phyloP scores from a whole-genome alignment of 1,139 yeast genomes.

The Saccharomyces hybrid region DNA sequence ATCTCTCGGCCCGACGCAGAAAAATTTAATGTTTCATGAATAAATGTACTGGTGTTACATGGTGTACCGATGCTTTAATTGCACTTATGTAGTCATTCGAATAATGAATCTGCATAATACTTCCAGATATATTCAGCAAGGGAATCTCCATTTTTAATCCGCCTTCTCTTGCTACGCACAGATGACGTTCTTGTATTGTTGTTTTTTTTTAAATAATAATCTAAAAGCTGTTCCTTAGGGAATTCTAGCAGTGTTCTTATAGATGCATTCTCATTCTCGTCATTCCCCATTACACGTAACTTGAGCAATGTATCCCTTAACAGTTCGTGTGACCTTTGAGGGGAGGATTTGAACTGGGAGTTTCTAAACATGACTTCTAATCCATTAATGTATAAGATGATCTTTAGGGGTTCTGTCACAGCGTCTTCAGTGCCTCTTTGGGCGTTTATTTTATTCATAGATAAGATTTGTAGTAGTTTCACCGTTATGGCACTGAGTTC shows the following conservation, averaged over 20 bases:
- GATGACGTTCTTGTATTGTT: constrained; percentile 3
- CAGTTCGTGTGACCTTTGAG: constrained; percentile 16
- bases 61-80: not conserved
- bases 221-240: constrained; percentile 11
- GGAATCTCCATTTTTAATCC: constrained; percentile 15
- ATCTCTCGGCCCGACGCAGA: not conserved
- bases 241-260: constrained; percentile 12
- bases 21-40: not conserved
- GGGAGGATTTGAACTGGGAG: constrained; percentile 16
- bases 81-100: not conserved
- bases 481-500: constrained; percentile 17
- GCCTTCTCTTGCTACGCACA: constrained; percentile 3
- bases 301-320: constrained; percentile 19
- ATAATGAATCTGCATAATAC: constrained; percentile 18
- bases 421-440: constrained; percentile 1
- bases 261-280: constrained; percentile 4
- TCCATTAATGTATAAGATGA: constrained; percentile 19
- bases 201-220: not conserved
- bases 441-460: constrained; percentile 11
- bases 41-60: not conserved
- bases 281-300: constrained; percentile 17
- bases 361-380: constrained; percentile 26
- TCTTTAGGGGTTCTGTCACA: constrained; percentile 3
- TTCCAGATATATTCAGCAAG: constrained; percentile 21
- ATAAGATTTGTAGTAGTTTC: constrained; percentile 15